A percentile compares a stretch with the other conserved stretches of the same genome.
phyloP scores from a whole-genome alignment of 2,329 filamentous ascomycete species.

The Diaporthe caulivora region DNA sequence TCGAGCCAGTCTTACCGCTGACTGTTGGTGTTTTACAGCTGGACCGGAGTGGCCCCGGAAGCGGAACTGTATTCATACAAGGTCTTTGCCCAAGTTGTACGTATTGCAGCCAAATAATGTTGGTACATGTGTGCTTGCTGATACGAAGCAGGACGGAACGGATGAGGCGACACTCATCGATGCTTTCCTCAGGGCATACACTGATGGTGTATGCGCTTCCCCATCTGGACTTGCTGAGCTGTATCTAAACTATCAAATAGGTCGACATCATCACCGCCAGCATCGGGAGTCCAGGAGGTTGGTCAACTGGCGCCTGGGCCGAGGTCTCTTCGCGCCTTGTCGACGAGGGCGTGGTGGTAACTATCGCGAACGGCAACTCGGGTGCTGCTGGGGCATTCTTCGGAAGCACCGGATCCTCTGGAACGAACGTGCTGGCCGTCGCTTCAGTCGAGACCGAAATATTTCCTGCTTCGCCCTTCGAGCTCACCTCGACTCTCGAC shows the following conservation, averaged over 20 bases:
- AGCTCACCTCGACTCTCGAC: conserved; percentile 29
- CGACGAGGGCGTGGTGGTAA: conserved; percentile 55
- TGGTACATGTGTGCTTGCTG: background rate
- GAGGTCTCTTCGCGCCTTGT: conserved; percentile 56
- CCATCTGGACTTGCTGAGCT: background rate
- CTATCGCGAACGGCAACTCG: conserved; percentile 58
- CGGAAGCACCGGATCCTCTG: conserved; percentile 53
- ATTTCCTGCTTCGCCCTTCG: conserved; percentile 40
- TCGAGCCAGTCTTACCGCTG: background rate
- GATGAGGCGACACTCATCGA: conserved; percentile 24
- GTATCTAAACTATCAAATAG: background rate
- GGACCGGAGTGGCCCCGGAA: conserved; percentile 20
- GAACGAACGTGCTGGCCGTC: conserved; percentile 56
- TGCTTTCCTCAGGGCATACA: conserved; percentile 8
- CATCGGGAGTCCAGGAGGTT: conserved; percentile 50
- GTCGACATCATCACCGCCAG: conserved; percentile 54
- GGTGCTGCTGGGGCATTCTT: conserved; percentile 57
- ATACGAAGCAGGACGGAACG: background rate
- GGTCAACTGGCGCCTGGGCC: conserved; percentile 47
- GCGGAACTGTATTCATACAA: conserved; percentile 21
- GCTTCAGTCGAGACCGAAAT: conserved; percentile 53
- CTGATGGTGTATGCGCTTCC: background rate
- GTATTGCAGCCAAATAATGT: background rate
- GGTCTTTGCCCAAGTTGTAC: conserved; percentile 7
- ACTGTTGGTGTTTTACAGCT: background rate